Evolutionary conservation across 1,139 yeast genomes (phyloP).

Genomic region (Taphrina sp.): DNA sequence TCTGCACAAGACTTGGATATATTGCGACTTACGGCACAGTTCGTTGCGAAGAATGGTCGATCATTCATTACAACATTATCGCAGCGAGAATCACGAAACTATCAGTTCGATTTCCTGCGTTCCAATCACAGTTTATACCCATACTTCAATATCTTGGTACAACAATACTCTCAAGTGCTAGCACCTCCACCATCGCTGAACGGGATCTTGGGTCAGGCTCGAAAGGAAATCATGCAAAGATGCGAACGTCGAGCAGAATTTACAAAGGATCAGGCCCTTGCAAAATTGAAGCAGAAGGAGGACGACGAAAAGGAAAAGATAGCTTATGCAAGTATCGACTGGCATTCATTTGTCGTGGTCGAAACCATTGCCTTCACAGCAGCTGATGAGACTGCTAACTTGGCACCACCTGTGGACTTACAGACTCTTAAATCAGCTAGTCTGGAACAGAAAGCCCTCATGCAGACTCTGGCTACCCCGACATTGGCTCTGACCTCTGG

Average conservation of each 20-base stretch:
- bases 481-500: conserved; percentile 32
- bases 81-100: conserved; percentile 49
- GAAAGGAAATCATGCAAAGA: conserved; percentile 49
- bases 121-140: conserved; percentile 60
- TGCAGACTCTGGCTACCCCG: conserved; percentile 38
- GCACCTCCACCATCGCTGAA: conserved; percentile 40
- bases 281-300: conserved; percentile 44
- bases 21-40: conserved; percentile 70
- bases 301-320: conserved; percentile 48
- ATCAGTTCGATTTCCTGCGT: conserved; percentile 69
- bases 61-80: conserved; percentile 48
- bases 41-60: conserved; percentile 58
- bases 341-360: conserved; percentile 78
- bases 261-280: conserved; percentile 48
- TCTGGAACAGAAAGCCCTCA: conserved; percentile 50
- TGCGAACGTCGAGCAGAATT: conserved; percentile 62
- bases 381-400: conserved; percentile 60
- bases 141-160: conserved; percentile 53
- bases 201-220: conserved; percentile 40
- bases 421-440: conserved; percentile 64
- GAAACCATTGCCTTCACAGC: conserved; percentile 68
- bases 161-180: conserved; percentile 56
- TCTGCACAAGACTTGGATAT: conserved; percentile 65
- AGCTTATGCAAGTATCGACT: conserved; percentile 74
- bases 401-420: conserved; percentile 61